Evolutionary conservation across 2,329 filamentous ascomycete species (phyloP), one percentile per base, ranked within the genome.

Genomic region (Ceratocystis diversiconidia): DNA sequence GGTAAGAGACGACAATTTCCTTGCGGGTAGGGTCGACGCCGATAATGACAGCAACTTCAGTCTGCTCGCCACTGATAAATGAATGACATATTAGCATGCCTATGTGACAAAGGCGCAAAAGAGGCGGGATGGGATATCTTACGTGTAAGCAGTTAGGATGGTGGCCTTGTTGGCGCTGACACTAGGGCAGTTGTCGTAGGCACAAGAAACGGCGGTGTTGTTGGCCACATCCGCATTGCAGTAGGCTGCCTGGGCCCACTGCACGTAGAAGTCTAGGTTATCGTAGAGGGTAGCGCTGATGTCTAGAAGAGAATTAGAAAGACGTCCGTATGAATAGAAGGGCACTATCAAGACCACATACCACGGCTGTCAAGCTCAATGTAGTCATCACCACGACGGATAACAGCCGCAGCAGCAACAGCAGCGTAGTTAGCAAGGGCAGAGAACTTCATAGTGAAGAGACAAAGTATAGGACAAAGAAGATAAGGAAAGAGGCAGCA

Each of bases 1-100:
- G 80, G 74, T 85, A 78, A 41, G 82, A 77, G 52, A 86, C 72
- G 61, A 88, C 80, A 67, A 88, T 83, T 66, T 82, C 75, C 65
- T 77, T 70, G 68, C 76, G 78, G 28, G 71, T 72, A 19, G 75
- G 68, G 71, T 86, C 83, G 25, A 78, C 73, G 30, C 79, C 77
- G 25, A 84, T 76, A 66, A 81, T 81, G 66, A 79, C 82, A 44
- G 77, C 73, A 57, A 80, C 76, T 66, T 79, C 79, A 2, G 79
- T 78, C 30, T 70, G 41, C 8, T 68, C 60, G 5, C 76, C 79
- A 28, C 78, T 80, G 12, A 61, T 68, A 19, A 8, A 71, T 15
- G 22, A 52, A n/a, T 41, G 55, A 70, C 25, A 71, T 4, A 67
- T 70, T 62, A 4, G 59, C 57, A 19, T 69, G 68, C 5, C 68